Conservation (phyloP, 2,329 filamentous ascomycete species). For the Colletotrichum theobromicola region DNA sequence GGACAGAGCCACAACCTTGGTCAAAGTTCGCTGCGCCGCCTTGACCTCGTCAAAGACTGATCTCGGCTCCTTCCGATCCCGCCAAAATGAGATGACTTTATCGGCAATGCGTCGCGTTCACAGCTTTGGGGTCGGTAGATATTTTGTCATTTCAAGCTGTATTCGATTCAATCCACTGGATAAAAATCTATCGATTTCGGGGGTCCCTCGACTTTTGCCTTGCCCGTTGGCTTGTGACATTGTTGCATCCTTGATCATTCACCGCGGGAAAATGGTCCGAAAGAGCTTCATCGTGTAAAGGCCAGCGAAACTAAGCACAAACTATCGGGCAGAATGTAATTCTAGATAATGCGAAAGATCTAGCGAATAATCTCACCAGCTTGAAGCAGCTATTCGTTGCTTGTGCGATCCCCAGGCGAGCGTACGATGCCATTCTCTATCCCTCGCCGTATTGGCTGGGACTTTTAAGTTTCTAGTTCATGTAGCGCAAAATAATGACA, state of each 20-base stretch:
- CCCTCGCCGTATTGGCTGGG: not conserved
- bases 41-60: not conserved
- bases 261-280: too few species aligned
- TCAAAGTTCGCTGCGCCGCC: not conserved
- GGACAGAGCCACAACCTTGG: not conserved
- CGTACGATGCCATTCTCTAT: not conserved
- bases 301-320: not conserved
- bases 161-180: too few species aligned
- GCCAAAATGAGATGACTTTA: not conserved
- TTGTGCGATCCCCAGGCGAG: not conserved
- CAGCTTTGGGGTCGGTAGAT: not conserved
- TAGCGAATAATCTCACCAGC: not conserved
- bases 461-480: not conserved
- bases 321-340: not conserved
- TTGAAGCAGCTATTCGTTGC: not conserved
- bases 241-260: too few species aligned
- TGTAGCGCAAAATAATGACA: not conserved
- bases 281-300: not conserved
- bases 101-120: not conserved
- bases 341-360: not conserved
- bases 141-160: too few species aligned
- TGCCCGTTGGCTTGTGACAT: too few species aligned
- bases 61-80: not conserved
- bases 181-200: too few species aligned
- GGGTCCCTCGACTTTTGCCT: too few species aligned